Evolutionary conservation across 768 basidiomycete species (phyloP), one percentile per base, ranked within the genome.

Genomic region (Harrya chromipes): DNA sequence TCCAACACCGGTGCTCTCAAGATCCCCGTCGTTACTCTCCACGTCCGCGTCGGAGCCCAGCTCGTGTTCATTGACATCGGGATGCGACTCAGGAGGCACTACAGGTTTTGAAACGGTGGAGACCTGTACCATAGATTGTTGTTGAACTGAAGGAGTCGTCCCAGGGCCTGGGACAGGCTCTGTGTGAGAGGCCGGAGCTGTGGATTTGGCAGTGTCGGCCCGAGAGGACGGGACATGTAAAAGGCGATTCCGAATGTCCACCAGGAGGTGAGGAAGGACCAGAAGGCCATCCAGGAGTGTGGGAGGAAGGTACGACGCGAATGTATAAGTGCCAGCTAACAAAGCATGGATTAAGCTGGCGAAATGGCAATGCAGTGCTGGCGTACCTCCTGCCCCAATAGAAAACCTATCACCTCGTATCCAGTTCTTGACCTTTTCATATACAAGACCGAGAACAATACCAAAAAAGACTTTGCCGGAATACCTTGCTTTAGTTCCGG

Each of bases 321-420:
- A 41, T 43, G 74, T 74, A 57, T 90, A 90, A 6, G 87, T 88
- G 29, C 72, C 69, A 5, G 87, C 90, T 88, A 57, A n/a, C 40
- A 54, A 44, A 57, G 17, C 11, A 64, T 49, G 37, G 23, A 21
- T 56, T 52, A 36, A 43, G 40, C 8, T 40, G 36, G 43, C n/a
- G 11, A 20, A 53, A 41, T 41, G 29, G 39, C 26, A 35, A 16
- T 24, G 21, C 34, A 21, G 27, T 26, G 40, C 46, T 19, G 21
- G 68, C 79, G 59, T 60, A 91, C 89, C 87, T 67, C 90, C 90
- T 43, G 90, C 84, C 49, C 90, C 90, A 47, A 92, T 70, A 17
- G 82, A 78, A 59, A 88, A 80, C 33, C 87, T 69, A 46, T 87
- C 80, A 2, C 89, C 87, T 27, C 78, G 75, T 23, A 85, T 58